phyloP scores from a whole-genome alignment of 306 rosid species.

The Castanea sativa region DNA sequence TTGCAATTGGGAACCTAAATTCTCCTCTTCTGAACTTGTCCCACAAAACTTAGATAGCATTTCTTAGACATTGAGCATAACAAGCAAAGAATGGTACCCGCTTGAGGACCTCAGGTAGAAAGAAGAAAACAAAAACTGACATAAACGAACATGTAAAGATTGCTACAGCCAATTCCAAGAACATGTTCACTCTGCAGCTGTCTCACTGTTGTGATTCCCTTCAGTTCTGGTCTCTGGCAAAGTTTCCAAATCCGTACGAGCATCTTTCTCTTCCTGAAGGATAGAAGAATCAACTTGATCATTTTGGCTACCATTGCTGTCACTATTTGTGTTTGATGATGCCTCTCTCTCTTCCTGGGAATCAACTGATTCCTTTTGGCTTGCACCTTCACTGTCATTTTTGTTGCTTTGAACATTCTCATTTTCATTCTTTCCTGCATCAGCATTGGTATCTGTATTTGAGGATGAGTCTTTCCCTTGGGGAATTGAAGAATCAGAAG shows the following conservation, averaged over 20 bases:
- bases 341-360: constrained; percentile 42
- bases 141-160: constrained; percentile 19
- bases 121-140: constrained; percentile 8
- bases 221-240: constrained; percentile 55
- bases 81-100: constrained; percentile 7
- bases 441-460: neutral
- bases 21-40: constrained; percentile 18
- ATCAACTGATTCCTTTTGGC: constrained; percentile 40
- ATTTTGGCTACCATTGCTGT: constrained; percentile 21
- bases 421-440: constrained; percentile 11
- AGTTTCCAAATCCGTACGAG: constrained; percentile 58
- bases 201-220: constrained; percentile 36
- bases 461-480: constrained; percentile 22
- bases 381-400: constrained; percentile 26
- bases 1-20: constrained; percentile 6
- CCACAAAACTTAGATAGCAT: neutral
- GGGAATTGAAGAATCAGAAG: constrained; percentile 24
- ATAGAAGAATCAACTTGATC: constrained; percentile 38
- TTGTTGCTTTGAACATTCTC: constrained; percentile 35
- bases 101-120: neutral
- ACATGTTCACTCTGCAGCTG: constrained; percentile 52
- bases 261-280: constrained; percentile 44
- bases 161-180: constrained; percentile 8
- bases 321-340: constrained; percentile 13
- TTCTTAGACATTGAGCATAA: neutral